Conservation (phyloP, 2,329 filamentous ascomycete genomes). For the Blastomyces parvus region DNA sequence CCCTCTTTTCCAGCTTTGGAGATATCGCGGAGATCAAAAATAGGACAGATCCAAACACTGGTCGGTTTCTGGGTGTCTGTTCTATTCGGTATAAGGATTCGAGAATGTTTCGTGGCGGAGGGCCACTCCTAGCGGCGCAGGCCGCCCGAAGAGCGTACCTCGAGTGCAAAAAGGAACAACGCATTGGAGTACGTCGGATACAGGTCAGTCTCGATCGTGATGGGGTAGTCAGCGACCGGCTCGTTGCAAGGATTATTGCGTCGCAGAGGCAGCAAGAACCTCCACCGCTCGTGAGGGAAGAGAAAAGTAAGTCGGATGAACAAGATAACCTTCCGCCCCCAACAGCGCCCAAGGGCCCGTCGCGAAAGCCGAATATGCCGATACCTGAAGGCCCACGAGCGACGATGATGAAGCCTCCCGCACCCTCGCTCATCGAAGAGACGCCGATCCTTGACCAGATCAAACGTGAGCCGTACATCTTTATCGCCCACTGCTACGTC, state of each 20-base stretch:
- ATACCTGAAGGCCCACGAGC: conserved; percentile 28
- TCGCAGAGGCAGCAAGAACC: conserved; percentile 45
- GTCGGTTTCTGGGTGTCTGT: conserved; percentile 87
- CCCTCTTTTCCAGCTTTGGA: conserved; percentile 69
- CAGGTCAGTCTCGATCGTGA: conserved; percentile 84
- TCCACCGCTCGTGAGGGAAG: conserved; percentile 18
- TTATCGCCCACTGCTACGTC: conserved; percentile 76
- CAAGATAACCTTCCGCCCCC: conserved; percentile 52
- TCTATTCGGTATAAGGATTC: conserved; percentile 80
- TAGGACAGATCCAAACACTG: conserved; percentile 88
- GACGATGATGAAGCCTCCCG: conserved; percentile 24
- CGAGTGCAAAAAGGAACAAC: conserved; percentile 63
- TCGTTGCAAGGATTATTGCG: conserved; percentile 66
- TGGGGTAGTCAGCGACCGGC: conserved; percentile 66
- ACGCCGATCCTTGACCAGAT: conserved; percentile 60
- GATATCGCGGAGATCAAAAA: conserved; percentile 87
- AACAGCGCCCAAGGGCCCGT: conserved; percentile 78
- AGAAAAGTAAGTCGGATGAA: conserved; percentile 24
- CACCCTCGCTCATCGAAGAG: conserved; percentile 51
- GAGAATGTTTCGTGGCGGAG: conserved; percentile 42
- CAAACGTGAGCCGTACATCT: conserved; percentile 76
- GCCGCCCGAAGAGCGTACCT: conserved; percentile 71
- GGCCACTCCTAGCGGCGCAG: conserved; percentile 58
- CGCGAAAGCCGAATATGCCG: conserved; percentile 37
- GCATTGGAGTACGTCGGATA: conserved; percentile 67